Conservation (phyloP, 768 basidiomycete species). For the Pilatotrama ljubarskyi region DNA sequence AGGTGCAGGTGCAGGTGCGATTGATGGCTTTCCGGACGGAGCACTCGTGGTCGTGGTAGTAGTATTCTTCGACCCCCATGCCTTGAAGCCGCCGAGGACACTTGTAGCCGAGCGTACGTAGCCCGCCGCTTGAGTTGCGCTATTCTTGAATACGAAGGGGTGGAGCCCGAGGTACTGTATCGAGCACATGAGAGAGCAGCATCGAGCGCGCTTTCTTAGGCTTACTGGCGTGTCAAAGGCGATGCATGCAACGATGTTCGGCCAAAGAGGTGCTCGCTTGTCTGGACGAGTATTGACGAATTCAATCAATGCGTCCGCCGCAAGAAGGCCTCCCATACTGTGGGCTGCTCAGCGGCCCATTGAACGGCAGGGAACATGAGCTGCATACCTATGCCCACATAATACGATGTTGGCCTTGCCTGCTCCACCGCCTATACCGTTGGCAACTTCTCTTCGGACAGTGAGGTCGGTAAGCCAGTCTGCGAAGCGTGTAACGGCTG, state of each 20-base stretch:
- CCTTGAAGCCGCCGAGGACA: conserved; percentile 52
- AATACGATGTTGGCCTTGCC: conserved; percentile 75
- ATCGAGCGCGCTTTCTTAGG: neutral
- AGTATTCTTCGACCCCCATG: conserved; percentile 32
- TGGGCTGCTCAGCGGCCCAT: neutral
- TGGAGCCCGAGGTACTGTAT: conserved; percentile 84
- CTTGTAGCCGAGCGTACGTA: conserved; percentile 68
- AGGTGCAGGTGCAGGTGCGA: conserved; percentile 15
- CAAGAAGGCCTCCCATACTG: conserved; percentile 92
- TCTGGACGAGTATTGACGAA: conserved; percentile 71
- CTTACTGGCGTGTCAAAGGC: conserved; percentile 91
- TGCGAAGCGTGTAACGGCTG: conserved; percentile 81
- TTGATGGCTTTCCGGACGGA: conserved; percentile 14
- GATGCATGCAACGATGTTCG: conserved; percentile 78
- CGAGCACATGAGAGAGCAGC: neutral
- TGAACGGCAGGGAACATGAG: too few relatives aligned
- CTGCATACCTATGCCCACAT: conserved; percentile 80
- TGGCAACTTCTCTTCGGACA: conserved; percentile 79
- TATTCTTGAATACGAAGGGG: conserved; percentile 83
- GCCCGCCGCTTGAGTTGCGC: conserved; percentile 69
- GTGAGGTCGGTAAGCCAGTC: conserved; percentile 92
- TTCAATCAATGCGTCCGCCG: conserved; percentile 79
- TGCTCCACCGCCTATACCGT: conserved; percentile 74
- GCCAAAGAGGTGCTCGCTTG: conserved; percentile 74
- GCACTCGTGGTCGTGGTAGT: conserved; percentile 29